Base-by-base conservation (phyloP, 2,329 filamentous ascomycete species). In the Blumeria graminis region DNA sequence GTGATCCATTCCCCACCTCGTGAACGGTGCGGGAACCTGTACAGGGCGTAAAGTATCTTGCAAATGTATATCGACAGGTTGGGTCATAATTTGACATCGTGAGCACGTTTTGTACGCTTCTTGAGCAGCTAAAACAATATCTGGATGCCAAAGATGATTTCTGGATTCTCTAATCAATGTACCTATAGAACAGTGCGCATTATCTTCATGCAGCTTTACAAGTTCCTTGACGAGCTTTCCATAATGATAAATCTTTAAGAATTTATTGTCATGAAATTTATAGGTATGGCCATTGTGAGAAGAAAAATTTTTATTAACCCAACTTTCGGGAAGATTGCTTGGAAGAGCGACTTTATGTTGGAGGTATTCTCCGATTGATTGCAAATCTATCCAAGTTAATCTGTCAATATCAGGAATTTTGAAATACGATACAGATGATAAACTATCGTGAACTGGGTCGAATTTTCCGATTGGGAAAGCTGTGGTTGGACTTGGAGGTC, bases 291-390 rank as follows among this genome's bases (percentile, higher is more conserved):
- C n/a, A 46, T 46, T 18, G 41, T 46, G 41, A 46, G 22, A 46
- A 16, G 16, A 14, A 46, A 46, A 46, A 46, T 46, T 14, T 4
- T 46, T 46, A 46, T 46, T 14, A 46, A 46, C 41, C 41, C 41
- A 46, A 16, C 22, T 18, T 9, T 46, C 22, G 7, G n/a, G 14
- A 18, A 18, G 41, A 18, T 46, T 46, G 9, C 14, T 9, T 18
- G 41, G 41, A 16, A 46, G 22, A 14, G n/a, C 41, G 9, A 18
- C 3, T 3, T 46, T 46, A 16, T 14, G 8, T 16, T 14, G 22
- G 22, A 46, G 41, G 36, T 52, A 28, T 52, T 52, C 50, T 7
- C 50, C 50, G n/a, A 52, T 52, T 52, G 22, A 36, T 52, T 52
- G 50, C n/a, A 52, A 28, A 34, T 52, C 50, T 28, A 36, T 10